Percentiles rank a stretch among this genome's conserved stretches.
phyloP scores from a whole-genome alignment of 768 basidiomycete genomes.

The Suillus cothurnatus region DNA sequence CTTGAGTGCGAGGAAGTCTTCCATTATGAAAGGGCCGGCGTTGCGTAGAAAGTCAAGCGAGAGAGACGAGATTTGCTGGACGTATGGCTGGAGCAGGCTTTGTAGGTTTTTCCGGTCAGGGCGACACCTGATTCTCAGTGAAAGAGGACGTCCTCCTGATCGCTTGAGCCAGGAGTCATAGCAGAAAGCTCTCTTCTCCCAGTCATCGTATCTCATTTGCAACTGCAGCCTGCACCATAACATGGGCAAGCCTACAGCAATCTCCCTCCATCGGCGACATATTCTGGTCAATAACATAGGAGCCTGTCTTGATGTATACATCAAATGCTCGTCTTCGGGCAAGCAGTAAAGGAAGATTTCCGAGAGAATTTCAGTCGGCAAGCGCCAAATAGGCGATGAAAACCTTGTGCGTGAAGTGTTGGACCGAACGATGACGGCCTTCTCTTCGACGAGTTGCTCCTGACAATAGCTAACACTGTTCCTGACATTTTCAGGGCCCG shows the following conservation, averaged over 20 bases:
- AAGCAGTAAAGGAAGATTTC: neutral
- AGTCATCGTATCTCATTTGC: slow-evolving; percentile 6
- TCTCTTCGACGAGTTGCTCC: neutral
- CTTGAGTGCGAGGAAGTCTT: slow-evolving; percentile 16
- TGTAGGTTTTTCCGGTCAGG: neutral
- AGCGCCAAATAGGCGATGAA: neutral
- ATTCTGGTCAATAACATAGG: slow-evolving; percentile 44
- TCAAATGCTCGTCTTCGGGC: slow-evolving; percentile 18
- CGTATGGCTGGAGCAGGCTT: slow-evolving; percentile 21
- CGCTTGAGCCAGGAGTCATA: neutral
- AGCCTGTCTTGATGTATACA: slow-evolving; percentile 25
- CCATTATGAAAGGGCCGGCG: neutral
- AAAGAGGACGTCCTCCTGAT: neutral
- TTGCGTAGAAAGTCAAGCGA: neutral
- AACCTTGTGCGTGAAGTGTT: neutral
- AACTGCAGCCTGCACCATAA: slow-evolving; percentile 48
- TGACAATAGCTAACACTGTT: neutral
- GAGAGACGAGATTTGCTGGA: slow-evolving; percentile 3
- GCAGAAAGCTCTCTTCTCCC: slow-evolving; percentile 7
- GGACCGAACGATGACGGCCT: neutral
- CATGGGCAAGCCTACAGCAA: slow-evolving; percentile 41
- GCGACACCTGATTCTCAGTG: neutral
- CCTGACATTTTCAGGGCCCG: neutral
- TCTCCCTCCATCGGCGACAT: slow-evolving; percentile 43
- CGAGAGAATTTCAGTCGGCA: neutral